Evolutionary conservation across 2,329 filamentous ascomycete species (phyloP), one percentile per base, ranked within the genome.

Genomic region (Stenocarpella maydis): DNA sequence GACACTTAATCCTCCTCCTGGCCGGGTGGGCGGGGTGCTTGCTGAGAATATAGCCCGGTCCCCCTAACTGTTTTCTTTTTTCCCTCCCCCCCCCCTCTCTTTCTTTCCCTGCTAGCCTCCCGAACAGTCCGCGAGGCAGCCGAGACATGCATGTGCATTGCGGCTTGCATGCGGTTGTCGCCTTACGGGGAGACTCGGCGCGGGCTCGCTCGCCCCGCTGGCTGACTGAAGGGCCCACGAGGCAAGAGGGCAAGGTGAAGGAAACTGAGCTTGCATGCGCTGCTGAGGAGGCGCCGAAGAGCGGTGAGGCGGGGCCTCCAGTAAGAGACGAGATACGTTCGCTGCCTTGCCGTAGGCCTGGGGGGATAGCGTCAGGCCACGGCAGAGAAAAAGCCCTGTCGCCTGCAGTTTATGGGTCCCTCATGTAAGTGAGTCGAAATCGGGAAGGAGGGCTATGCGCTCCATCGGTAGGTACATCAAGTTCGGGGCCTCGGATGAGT

Each of bases 111-210:
- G 64, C 52, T 66, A 55, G 64, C 52, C 50, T 31, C 14, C 39
- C 37, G 63, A 55, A 37, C 26, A 55, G 64, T 12, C 64, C 63
- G 24, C 28, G 43, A 61, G 68, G 53, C 68, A 50, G 28, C 63
- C 68, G 63, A 69, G 68, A 69, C 68, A 41, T 69, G 68, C 68
- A 66, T 66, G 28, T 55, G 41, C 64, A 45, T 47, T 65, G 39
- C 34, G 50, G 41, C 58, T 69, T 58, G 52, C 53, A 52, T 69
- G 43, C 37, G 37, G 53, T n/a, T 24, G 63, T 67, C 61, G 61
- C 67, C 43, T 60, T 67, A 66, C 61, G 41, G 24, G 50, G 39
- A n/a, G 15, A 63, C 17, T 49, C 58, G 45, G 50, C 45, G 39
- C 52, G n/a, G 17, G 41, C 41, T 45, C 17, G 41, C 41, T 41